These are phyloP conservation scores for Volvariella surrecta DNA, from an alignment of 1,284 basidiomycete species.

Conservation along the genomic window DNA sequence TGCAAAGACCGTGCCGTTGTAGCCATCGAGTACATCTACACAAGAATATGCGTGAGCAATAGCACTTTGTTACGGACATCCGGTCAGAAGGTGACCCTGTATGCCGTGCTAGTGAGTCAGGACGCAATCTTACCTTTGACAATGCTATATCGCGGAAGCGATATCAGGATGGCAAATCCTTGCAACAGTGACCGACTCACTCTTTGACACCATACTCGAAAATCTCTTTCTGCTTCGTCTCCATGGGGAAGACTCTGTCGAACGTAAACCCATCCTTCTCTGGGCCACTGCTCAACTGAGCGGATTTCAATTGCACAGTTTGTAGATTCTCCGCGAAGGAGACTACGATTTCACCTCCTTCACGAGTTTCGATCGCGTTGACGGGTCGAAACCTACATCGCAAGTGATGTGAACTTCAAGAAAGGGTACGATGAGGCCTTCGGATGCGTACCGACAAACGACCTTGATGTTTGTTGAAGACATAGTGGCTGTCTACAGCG, in stretches of 20 bases:
- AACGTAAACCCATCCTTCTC: conserved; percentile 95
- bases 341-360: conserved; percentile 89
- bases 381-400: conserved; percentile 85
- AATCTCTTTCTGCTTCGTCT: conserved; percentile 87
- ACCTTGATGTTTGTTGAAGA: conserved; percentile 85
- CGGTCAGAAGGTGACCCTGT: background rate
- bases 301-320: conserved; percentile 75
- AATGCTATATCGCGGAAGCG: conserved; percentile 38
- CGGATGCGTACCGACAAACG: conserved; percentile 73
- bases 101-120: background rate
- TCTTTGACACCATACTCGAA: conserved; percentile 99
- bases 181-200: conserved; percentile 36
- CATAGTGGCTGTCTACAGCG: conserved; percentile 35
- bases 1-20: conserved; percentile 98
- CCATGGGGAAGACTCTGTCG: conserved; percentile 94
- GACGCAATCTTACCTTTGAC: conserved; percentile 52
- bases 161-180: conserved; percentile 11
- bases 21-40: conserved; percentile 94
- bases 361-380: conserved; percentile 86
- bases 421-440: conserved; percentile 6
- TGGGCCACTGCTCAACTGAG: conserved; percentile 58
- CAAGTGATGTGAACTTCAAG: conserved; percentile 5
- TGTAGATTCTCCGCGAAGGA: conserved; percentile 82
- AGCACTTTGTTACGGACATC: background rate
- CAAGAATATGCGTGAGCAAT: background rate